Evolutionary conservation across 2,329 filamentous ascomycete genomes (phyloP).

Genomic region (Penicillium fuscoglaucum): DNA sequence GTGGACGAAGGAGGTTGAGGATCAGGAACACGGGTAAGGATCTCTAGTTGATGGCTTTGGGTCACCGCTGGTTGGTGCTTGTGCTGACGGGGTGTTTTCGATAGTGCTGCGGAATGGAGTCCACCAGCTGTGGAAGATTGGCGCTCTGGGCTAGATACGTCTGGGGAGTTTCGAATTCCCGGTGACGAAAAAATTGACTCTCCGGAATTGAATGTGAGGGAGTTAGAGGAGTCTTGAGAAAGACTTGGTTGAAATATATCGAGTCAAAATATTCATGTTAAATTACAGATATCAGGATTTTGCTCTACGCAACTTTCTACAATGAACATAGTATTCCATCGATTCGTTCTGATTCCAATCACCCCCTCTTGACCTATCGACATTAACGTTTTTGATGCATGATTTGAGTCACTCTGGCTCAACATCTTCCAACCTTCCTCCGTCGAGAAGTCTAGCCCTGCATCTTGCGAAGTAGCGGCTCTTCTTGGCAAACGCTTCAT

Average conservation of each 20-base stretch:
- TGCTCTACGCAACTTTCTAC: not conserved
- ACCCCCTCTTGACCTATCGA: not conserved
- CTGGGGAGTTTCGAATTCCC: not conserved
- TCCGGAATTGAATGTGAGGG: not conserved
- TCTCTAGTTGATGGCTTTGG: not conserved
- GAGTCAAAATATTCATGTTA: not conserved
- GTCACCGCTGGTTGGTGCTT: not conserved
- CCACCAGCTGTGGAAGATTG: not conserved
- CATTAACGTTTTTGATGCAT: not conserved
- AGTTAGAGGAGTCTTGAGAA: not conserved
- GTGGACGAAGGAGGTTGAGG: conserved; percentile 6
- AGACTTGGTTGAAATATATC: not conserved
- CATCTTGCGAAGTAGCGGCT: not conserved
- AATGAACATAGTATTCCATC: not conserved
- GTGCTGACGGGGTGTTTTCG: not conserved
- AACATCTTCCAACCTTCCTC: not conserved
- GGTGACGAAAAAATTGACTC: not conserved
- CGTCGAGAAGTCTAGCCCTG: not conserved
- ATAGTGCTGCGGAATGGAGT: not conserved
- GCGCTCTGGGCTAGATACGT: not conserved
- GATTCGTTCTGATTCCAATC: not conserved
- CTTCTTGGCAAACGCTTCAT: not conserved
- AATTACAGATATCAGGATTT: not conserved
- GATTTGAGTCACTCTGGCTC: not conserved
- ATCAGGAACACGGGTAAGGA: not conserved